These are phyloP conservation scores for Coniferiporia weirii DNA, from an alignment of 1,284 basidiomycete species.

Conservation along the genomic window DNA sequence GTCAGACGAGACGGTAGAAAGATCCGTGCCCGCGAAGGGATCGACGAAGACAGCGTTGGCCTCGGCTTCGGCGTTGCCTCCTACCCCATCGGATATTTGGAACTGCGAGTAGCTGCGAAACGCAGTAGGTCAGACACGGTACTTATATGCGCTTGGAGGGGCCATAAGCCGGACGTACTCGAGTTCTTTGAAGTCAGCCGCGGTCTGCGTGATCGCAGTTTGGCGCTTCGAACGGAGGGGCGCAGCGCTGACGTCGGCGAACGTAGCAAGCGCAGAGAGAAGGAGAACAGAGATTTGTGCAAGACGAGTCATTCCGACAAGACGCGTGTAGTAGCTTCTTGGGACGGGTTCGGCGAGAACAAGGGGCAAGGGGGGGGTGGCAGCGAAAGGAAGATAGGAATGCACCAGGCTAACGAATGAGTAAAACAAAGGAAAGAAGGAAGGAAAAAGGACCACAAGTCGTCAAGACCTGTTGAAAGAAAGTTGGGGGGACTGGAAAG, in stretches of 20 bases:
- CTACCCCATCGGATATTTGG: slow-evolving; percentile 43
- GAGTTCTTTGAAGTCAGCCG: slow-evolving; percentile 22
- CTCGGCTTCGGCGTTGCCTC: slow-evolving; percentile 36
- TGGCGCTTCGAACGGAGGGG: background rate
- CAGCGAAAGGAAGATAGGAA: slow-evolving; percentile 1
- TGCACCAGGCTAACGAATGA: slow-evolving; percentile 14
- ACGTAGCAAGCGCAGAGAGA: slow-evolving; percentile 7
- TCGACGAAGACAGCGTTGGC: slow-evolving; percentile 39
- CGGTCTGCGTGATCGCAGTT: slow-evolving; percentile 15
- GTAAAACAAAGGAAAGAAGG: background rate
- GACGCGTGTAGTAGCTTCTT: background rate
- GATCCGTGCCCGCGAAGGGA: slow-evolving; percentile 1
- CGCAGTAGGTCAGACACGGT: background rate
- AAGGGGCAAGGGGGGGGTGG: slow-evolving; percentile 7
- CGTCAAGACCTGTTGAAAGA: slow-evolving; percentile 22
- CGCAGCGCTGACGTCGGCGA: slow-evolving; percentile 17
- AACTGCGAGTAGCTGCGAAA: slow-evolving; percentile 35
- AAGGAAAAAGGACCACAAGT: slow-evolving; percentile 21
- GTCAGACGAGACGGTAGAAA: slow-evolving; percentile 25
- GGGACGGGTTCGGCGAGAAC: background rate
- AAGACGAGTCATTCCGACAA: slow-evolving; percentile 11
- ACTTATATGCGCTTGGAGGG: background rate
- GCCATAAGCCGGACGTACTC: slow-evolving; percentile 18
- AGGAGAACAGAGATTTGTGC: slow-evolving; percentile 20
- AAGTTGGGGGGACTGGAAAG: background rate